Base-by-base conservation (phyloP, 805 yeast species). In the Saccharomycopsis sp. region DNA sequence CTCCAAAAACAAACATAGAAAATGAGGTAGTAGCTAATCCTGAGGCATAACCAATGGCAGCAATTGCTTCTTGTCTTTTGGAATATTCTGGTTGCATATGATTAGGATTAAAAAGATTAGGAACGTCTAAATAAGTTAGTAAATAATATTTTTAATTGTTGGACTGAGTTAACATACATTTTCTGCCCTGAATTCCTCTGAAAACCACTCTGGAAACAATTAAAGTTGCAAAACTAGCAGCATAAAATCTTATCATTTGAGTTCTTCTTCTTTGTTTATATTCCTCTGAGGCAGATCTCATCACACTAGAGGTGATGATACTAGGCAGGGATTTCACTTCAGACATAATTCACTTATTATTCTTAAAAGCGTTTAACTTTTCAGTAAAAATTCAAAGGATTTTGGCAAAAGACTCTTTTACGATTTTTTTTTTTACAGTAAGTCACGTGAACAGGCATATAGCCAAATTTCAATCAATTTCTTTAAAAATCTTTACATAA, bases 31-130 rank as follows among this genome's bases (percentile, higher is more conserved):
- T 69, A 2, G 95, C 83, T 14, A 88, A 61, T 35, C 81, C 60
- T 0, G 95, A 74, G 2, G 95, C 94, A 31, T 83, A 79, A 0
- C 79, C 74, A 2, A 88, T 85, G 0, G 96, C 96, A 31, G 77
- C 75, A 26, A 85, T 73, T 2, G 95, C 95, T 56, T 87, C 95
- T 40, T 75, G 72, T 46, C 83, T 76, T 55, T 83, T 77, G 23
- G 82, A 79, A 53, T 79, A 81, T n/a, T 76, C 67, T 4, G 95
- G 95, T 2, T 94, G 94, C 42, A 74, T 70, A 52, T 86, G 89
- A 59, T 87, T 87, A 10, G 88, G 85, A 51, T 84, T 87, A 59
- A 83, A 88, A 51, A 77, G 66, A 32, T 69, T 70, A 5, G 96
- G 96, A 4, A 75, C 59, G 51, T 75, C 72, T 62, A 38, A 4